A percentile compares a stretch with the other conserved stretches of the same genome.
These are phyloP conservation scores for Brasilioporus rufonigricans DNA, from an alignment of 768 basidiomycete genomes.

Conservation along the genomic window DNA sequence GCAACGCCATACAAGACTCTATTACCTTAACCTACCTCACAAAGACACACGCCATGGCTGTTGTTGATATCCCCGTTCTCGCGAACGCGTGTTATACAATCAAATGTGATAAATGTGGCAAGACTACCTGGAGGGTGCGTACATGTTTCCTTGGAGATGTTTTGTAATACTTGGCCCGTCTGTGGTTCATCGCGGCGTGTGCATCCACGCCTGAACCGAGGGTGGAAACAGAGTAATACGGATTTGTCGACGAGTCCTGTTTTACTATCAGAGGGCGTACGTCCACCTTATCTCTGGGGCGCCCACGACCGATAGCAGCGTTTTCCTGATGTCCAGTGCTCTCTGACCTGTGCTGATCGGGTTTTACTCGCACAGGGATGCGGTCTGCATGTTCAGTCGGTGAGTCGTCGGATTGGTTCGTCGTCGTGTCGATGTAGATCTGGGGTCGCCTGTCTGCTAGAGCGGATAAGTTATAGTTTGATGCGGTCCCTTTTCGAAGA, in stretches of 20 bases:
- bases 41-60: constrained; percentile 24
- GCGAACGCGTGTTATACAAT: constrained; percentile 56
- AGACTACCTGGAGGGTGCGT: constrained; percentile 70
- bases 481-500: constrained; percentile 37
- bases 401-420: constrained; percentile 37
- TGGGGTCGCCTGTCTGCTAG: constrained; percentile 16
- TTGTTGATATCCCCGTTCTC: constrained; percentile 31
- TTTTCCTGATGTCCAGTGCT: background rate
- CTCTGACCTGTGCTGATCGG: constrained; percentile 5
- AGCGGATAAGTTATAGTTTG: constrained; percentile 26
- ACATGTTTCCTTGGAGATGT: constrained; percentile 28
- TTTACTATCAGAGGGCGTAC: constrained; percentile 9
- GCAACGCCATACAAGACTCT: constrained; percentile 23
- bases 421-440: constrained; percentile 14
- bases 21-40: constrained; percentile 34
- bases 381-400: constrained; percentile 61
- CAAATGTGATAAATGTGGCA: constrained; percentile 59
- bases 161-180: constrained; percentile 9
- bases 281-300: constrained; percentile 15
- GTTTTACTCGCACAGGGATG: constrained; percentile 52
- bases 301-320: background rate
- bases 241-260: constrained; percentile 9
- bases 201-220: constrained; percentile 15
- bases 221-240: constrained; percentile 10
- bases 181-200: constrained; percentile 17